Evolutionary conservation across 2,329 filamentous ascomycete species (phyloP), one percentile per base, ranked within the genome.

Genomic region (Fusarium sulawesiense): DNA sequence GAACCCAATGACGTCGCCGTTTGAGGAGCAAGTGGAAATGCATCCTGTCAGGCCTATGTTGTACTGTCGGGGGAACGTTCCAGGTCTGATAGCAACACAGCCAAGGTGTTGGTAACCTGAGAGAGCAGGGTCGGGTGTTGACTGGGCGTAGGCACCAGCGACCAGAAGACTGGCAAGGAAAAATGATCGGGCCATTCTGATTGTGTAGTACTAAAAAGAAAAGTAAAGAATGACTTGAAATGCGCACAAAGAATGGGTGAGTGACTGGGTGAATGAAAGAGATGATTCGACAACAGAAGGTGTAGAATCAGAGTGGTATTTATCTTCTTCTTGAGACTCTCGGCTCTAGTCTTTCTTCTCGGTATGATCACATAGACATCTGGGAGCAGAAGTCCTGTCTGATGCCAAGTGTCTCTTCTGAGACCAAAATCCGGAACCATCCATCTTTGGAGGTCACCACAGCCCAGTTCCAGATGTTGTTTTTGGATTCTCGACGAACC

Each of bases 1-100:
- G 23, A 71, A 70, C 3, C 60, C 68, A 14, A 71, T 62, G 10
- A 72, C 64, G 27, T 71, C 57, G n/a, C 68, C 68, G 16, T 71
- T 72, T n/a, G 54, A 56, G 4, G 68, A 72, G 34, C 68, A 71
- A n/a, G 65, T 58, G 3, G 68, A 51, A 25, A 54, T 56, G 27
- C 64, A 71, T 6, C 42, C 54, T 37, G 47, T 21, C 21, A 57
- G 55, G 1, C 67, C 67, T 14, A 56, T 29, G 23, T 65, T 32
- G 27, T 60, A 60, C 58, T 68, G 54, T 16, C 55, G 59, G 57
- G 68, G 68, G 44, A 70, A 70, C 14, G 63, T 68, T 21, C 59
- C 59, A 32, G 67, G 46, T 18, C 60, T 47, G 20, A 68, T 54
- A 13, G 68, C 67, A 9, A 70, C 68, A 7, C 68, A 70, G 6